Base-by-base conservation (phyloP, 108 stramenopile species). In the Cylindrotheca closterium region DNA sequence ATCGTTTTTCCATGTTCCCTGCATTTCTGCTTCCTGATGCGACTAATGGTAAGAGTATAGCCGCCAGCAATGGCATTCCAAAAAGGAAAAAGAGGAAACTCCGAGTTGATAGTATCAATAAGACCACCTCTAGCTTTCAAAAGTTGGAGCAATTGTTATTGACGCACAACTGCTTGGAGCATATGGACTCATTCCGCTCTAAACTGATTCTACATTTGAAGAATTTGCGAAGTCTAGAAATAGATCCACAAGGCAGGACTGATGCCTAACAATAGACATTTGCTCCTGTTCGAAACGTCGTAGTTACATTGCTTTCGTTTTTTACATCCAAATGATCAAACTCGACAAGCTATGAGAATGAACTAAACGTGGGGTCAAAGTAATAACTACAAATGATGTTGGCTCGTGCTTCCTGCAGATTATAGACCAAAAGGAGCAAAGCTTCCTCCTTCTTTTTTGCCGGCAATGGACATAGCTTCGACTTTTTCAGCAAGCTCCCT, bases 361-460 rank as follows among this genome's bases (percentile, higher is more conserved):
- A n/a, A n/a, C n/a, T n/a, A n/a, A n/a, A n/a, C n/a, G n/a, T n/a
- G n/a, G n/a, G n/a, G n/a, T n/a, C n/a, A n/a, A n/a, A n/a, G n/a
- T n/a, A n/a, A n/a, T n/a, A n/a, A n/a, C n/a, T n/a, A n/a, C n/a
- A n/a, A n/a, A n/a, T n/a, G n/a, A n/a, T n/a, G n/a, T n/a, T n/a
- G n/a, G n/a, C n/a, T n/a, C n/a, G n/a, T n/a, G n/a, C n/a, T n/a
- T n/a, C n/a, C n/a, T n/a, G n/a, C n/a, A n/a, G n/a, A n/a, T n/a
- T n/a, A n/a, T n/a, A 45, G 42, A 45, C 69, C 69, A 63, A 63
- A 70, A 3, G 69, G 69, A 15, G 69, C 49, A 70, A 63, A 70
- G 32, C 22, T 54, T 19, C 61, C 61, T 2, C 49, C 50, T 64
- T 23, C 51, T 48, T 4, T 10, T 10, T 56, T 65, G 7, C 65